Percentiles rank a stretch among this genome's conserved stretches.
Conservation (phyloP, 129 eudicot species). For the Apium graveolens region DNA sequence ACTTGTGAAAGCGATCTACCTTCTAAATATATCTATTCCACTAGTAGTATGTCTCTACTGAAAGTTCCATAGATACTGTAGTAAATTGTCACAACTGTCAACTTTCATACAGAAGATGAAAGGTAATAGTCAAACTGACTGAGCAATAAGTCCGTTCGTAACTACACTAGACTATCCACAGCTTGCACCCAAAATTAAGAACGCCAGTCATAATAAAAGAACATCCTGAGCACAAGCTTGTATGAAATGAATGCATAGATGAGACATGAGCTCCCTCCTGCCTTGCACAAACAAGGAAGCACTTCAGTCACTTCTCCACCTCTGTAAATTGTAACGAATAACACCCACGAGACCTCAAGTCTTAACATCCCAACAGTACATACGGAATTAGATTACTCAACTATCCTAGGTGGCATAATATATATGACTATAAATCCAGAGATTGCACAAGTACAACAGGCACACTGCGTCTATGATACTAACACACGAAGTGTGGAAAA, state of each 20-base stretch:
- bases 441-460: background rate
- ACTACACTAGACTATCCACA: background rate
- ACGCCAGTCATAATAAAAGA: background rate
- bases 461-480: background rate
- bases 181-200: background rate
- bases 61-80: background rate
- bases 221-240: background rate
- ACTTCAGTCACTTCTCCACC: background rate
- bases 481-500: background rate
- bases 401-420: too few species aligned
- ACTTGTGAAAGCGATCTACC: background rate
- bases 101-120: background rate
- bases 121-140: background rate
- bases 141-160: background rate
- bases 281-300: background rate
- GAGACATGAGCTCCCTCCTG: background rate
- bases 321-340: background rate
- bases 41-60: background rate
- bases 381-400: background rate
- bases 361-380: background rate
- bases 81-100: background rate
- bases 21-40: background rate
- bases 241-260: too few species aligned
- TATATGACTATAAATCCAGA: background rate
- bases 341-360: background rate